Percentiles rank a stretch among this genome's conserved stretches.
phyloP scores from a whole-genome alignment of 352 stramenopile species.

The Phytopythium ostracodes region DNA sequence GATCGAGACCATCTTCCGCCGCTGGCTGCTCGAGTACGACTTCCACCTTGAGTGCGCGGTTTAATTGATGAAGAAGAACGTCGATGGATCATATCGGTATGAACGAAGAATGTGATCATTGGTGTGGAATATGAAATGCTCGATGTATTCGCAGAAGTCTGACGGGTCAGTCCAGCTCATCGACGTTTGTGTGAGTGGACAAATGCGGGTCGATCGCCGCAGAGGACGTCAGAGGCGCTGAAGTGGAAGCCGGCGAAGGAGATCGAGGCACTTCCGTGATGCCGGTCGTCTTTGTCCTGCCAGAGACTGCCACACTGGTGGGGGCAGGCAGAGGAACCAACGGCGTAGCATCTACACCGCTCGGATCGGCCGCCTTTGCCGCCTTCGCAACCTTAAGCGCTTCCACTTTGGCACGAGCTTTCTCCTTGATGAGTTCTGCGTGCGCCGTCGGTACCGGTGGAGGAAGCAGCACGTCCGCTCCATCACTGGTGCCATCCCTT shows the following conservation, averaged over 20 bases:
- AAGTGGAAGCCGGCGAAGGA: no score
- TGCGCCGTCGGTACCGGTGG: not conserved
- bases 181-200: constrained; percentile 34
- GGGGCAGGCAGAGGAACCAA: not conserved
- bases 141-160: not conserved
- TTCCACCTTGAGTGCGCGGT: constrained; percentile 48
- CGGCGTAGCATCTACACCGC: no score
- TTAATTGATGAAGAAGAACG: not conserved
- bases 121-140: not conserved
- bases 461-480: not conserved
- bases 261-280: not conserved
- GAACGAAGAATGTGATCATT: constrained; percentile 4
- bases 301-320: not conserved
- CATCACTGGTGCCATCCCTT: not conserved
- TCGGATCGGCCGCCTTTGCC: not conserved
- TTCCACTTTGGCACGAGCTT: not conserved
- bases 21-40: constrained; percentile 71
- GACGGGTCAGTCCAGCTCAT: constrained; percentile 39
- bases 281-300: not conserved
- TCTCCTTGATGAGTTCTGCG: not conserved
- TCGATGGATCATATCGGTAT: not conserved
- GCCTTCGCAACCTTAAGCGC: constrained; percentile 4
- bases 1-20: constrained; percentile 50
- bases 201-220: not conserved
- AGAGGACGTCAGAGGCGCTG: constrained; percentile 6